Evolutionary conservation across 805 yeast species (phyloP), one percentile per base, ranked within the genome.

Genomic region (Cyberlindnera japonica): DNA sequence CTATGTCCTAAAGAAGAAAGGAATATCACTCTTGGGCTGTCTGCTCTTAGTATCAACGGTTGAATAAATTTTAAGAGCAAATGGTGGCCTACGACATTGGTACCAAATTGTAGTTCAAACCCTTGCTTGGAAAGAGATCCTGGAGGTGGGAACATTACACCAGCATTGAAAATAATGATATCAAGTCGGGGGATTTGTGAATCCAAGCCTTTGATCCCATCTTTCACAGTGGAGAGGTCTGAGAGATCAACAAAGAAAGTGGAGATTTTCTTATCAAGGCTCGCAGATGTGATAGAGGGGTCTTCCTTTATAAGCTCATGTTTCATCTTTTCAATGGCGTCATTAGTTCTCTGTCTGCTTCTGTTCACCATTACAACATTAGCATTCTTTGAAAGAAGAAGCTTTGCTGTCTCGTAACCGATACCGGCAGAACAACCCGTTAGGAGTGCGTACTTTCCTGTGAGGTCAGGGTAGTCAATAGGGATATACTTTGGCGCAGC

Each of bases 21-120:
- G 69, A 75, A 74, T 6, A 74, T 64, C 22, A 74, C 59, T 37
- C 79, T 59, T 11, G 69, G 59, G 1, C 53, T 43, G 3, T 67
- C 60, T 3, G 72, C 58, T 20, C 59, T 49, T 17, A 62, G 40
- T n/a, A 75, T 44, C 5, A 70, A 43, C 8, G 71, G 71, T 20
- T 58, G 59, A 33, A 72, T 51, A 19, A 61, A 51, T 38, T 63
- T 61, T 44, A 72, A 68, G 17, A 75, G 55, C 17, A 71, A 50
- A 38, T 63, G 70, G 19, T 73, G 72, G 3, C 72, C 79, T 7
- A 75, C 45, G 15, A 52, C 64, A 51, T 74, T 75, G 15, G 69
- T 65, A 10, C 75, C 79, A 29, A 72, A 54, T 38, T 69, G 73
- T 27, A 60, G 40, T 35, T 75, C 79, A 40, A 59, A 64, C 6